Base-by-base conservation (phyloP, 352 stramenopile genomes). In the Pythium aquatile region DNA sequence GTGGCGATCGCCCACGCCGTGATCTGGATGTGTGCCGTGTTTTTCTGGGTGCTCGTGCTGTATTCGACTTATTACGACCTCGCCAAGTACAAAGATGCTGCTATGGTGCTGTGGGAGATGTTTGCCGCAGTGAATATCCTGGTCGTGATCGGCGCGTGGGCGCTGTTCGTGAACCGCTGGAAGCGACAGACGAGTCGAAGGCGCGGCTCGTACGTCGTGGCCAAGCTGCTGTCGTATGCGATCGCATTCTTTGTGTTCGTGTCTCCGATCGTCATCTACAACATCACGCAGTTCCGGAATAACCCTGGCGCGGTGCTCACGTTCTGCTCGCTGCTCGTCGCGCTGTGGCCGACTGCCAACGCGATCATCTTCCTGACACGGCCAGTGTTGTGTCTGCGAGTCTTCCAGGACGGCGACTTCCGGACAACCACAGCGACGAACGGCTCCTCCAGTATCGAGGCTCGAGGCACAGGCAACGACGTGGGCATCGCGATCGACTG, bases 311-410 rank as follows among this genome's bases (percentile, higher is more conserved):
- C 54, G 5, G 63, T 49, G 0, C 39, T 65, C 28, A 70, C 32
- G 65, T 75, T 39, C 51, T 71, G 10, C 46, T 90, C 55, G 69
- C 70, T 80, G 0, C 72, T 91, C 48, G 58, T 94, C 39, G 83
- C 85, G 55, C 73, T 95, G 48, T 95, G 86, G 86, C 86, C 86
- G 1, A 87, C 80, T 8, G 83, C 82, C 17, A 95, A 93, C 61
- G 85, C 81, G 14, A 66, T 88, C 33, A 85, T 91, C 61, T 91
- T 86, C 58, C 68, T 93, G 59, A 90, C 81, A 20, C 85, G 84
- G 61, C 79, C 83, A 0, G 77, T 81, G 20, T 63, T 85, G 20
- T 91, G 75, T 63, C 58, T 91, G 9, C 75, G 75, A 20, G 71
- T 82, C 39, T 89, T 93, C 59, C 67, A 48, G 2, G 67, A 73